These are phyloP conservation scores for Eucommia ulmoides DNA, from an alignment of 257 asterid genomes.

Conservation along the genomic window DNA sequence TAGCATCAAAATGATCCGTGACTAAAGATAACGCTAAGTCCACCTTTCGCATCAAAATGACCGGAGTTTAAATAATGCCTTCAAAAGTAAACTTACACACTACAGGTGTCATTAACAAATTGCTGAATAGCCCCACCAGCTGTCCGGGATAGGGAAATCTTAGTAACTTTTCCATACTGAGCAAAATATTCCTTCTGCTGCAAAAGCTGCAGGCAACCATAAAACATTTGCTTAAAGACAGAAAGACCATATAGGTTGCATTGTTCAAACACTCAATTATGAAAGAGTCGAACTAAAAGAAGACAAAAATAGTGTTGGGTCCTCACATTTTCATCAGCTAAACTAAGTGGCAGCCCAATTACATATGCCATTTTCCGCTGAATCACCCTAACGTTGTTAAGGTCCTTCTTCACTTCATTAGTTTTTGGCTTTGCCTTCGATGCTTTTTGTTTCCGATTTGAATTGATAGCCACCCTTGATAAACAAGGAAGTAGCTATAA, in stretches of 20 bases:
- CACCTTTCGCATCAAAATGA: too few species aligned
- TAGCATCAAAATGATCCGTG: too few species aligned
- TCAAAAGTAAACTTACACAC: slow-evolving; percentile 87
- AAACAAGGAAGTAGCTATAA: neutral
- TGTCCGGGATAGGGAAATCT: slow-evolving; percentile 85
- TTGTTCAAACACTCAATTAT: slow-evolving; percentile 1
- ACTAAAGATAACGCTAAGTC: too few species aligned
- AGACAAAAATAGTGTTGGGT: slow-evolving; percentile 10
- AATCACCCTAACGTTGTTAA: slow-evolving; percentile 80
- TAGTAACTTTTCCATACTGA: slow-evolving; percentile 81
- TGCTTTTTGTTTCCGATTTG: slow-evolving; percentile 56
- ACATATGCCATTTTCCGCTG: slow-evolving; percentile 93
- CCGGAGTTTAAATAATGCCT: too few species aligned
- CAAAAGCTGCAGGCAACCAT: slow-evolving; percentile 52
- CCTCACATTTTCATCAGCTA: slow-evolving; percentile 89
- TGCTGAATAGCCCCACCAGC: slow-evolving; percentile 92
- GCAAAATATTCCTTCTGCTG: slow-evolving; percentile 79
- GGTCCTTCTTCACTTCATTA: slow-evolving; percentile 71
- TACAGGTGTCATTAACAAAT: slow-evolving; percentile 73
- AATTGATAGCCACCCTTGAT: slow-evolving; percentile 40
- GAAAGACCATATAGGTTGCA: slow-evolving; percentile 4
- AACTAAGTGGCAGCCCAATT: slow-evolving; percentile 78
- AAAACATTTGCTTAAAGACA: too few species aligned
- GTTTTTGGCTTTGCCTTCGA: slow-evolving; percentile 71
- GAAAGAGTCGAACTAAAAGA: neutral